Evolutionary conservation across 2,329 filamentous ascomycete species (phyloP), one percentile per base, ranked within the genome.

Genomic region (Calonectria montana): DNA sequence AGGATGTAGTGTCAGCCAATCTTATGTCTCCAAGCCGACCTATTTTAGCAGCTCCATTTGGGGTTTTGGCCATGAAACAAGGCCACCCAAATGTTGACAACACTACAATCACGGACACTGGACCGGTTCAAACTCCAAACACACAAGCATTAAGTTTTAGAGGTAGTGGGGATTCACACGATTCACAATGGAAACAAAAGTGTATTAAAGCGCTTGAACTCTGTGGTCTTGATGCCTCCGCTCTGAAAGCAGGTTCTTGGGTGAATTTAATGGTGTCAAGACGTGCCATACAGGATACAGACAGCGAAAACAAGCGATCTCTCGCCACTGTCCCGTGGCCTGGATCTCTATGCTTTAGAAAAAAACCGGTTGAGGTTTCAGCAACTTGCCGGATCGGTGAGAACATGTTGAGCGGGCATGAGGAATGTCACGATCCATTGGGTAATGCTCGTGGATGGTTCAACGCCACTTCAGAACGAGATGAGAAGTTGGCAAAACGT

Each of bases 21-120:
- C 74, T 86, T 5, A 82, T 84, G 6, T 82, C 84, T 9, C 77
- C 86, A 0, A 85, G 86, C 21, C 81, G 85, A 18, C 84, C 86
- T 2, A 84, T 91, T 23, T 80, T 91, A 23, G 86, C 88, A 8
- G 90, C 90, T 2, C 90, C 90, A 0, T 86, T 91, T 63, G 90
- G 90, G 27, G 77, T 85, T 57, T 73, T 83, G 65, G 78, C 82
- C 31, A 80, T 78, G 12, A 80, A 80, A 29, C 79, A 81, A 50
- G 61, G 64, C 15, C 50, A 71, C 48, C 9, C 50, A 9, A 75
- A 73, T 23, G 72, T 75, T 31, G 78, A 79, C 29, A 66, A 68
- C 43, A 25, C 23, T 2, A 75, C 82, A 7, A 83, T 85, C 41
- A 84, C 82, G 21, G 78, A 79, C 35, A 69, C 72, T 37, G 71